Evolutionary conservation across 305 asterid genomes (phyloP), one percentile per base, ranked within the genome.

Genomic region (Fraxinus sp.): DNA sequence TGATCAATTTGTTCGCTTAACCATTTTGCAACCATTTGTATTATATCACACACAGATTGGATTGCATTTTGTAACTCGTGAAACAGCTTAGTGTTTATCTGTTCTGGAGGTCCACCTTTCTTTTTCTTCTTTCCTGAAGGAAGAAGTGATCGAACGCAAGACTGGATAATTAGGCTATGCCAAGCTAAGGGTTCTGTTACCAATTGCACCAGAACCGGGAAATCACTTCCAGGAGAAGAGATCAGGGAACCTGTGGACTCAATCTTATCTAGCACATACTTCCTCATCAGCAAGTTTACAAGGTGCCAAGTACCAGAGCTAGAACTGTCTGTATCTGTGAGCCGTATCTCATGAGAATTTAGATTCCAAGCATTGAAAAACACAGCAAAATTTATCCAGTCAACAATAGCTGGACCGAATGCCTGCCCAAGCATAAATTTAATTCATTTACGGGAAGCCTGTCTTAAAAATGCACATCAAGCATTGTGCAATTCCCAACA

Each of bases 71-170:
- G 92, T 71, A 97, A 84, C 68, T 89, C 97, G 2, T 79, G 82
- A 24, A 84, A 88, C 10, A 87, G 85, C 81, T 85, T 87, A 52
- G 91, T 73, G 70, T 88, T 91, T 16, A 84, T 85, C 66, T 89
- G 93, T 33, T 92, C 99, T 0, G 85, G 73, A 26, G 90, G 70
- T 70, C 94, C 94, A n/a, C 95, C 92, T 88, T 94, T 97, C 98
- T 93, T 97, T 88, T 95, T 97, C 97, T 92, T 94, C 89, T 92
- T 97, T 33, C 97, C 98, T 3, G 94, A 89, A 85, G 99, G 97
- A 77, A 74, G 83, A 79, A 88, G 78, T 7, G 95, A 84, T 28
- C 97, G 91, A 30, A 86, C 89, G 32, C 97, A 90, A 44, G 98
- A 91, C 75, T 92, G 98, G 85, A 95, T 88, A 74, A 94, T 85